Evolutionary conservation across 768 basidiomycete species (phyloP), one percentile per base, ranked within the genome.

Genomic region (Asterophora lycoperdoides): DNA sequence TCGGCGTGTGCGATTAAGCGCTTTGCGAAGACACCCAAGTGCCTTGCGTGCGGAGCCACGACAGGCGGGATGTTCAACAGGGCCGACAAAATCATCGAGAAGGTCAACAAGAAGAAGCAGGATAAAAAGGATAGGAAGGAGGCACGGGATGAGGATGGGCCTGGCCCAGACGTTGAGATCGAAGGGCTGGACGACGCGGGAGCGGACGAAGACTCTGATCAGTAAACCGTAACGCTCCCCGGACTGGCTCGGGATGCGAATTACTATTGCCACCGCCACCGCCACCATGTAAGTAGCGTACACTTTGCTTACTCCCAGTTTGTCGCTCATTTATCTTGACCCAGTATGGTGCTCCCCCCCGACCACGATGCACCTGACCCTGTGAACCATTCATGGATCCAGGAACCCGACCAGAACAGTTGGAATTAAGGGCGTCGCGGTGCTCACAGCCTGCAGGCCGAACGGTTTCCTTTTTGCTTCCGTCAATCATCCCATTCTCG

Each of bases 31-130:
- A 97, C 92, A 38, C 92, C 92, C 1, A 97, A 93, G 68, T 99
- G 96, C 58, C 77, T 91, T 44, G 96, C 94, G 8, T 99, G 96
- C 62, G 89, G 93, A 41, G 80, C 90, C 10, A 81, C 93, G 0
- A 98, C 96, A 0, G 89, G 85, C 13, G 96, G 95, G 2, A 94
- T 98, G 56, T 99, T 98, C 76, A 98, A 98, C 66, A 79, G 89
- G 43, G 94, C 87, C 39, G 93, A 89, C 56, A 96, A 96, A 70
- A 80, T 98, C 46, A 79, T 99, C 36, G 86, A 86, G 54, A 94
- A 89, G 74, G 67, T 89, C 68, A 83, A 86, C 63, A 86, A 86
- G 68, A 83, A 79, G 66, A 75, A 79, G 61, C 73, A 80, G 64
- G 76, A 77, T 45, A 77, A 76, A 56, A 74, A 75, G 53, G 79